Base-by-base conservation (phyloP, 2,329 filamentous ascomycete species). In the Cercospora janseana region DNA sequence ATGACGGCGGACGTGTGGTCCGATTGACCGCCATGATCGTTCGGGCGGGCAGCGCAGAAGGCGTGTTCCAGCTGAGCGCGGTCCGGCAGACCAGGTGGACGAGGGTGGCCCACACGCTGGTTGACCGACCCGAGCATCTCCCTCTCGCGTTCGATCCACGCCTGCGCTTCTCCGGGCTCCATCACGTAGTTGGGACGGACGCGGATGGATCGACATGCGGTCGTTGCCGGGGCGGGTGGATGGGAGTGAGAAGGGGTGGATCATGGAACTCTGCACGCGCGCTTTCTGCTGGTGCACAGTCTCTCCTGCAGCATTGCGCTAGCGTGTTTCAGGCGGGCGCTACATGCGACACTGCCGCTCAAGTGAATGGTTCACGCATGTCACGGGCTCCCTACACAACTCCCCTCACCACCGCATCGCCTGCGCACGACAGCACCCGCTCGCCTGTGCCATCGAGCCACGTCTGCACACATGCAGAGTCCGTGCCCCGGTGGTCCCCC, bases 1-100 rank as follows among this genome's bases (percentile, higher is more conserved):
- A 53, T 46, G 28, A 46, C 32, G 2, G 45, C 10, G 13, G 44
- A 18, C 23, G 23, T 5, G 23, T n/a, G 34, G 7, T 29, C 8
- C 3, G 10, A 15, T 10, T 21, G 15, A 27, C 26, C 18, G 13
- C 13, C 16, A 4, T 44, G 27, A 3, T 32, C 16, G 15, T 44
- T 28, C 5, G 15, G 10, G 5, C 6, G 8, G n/a, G 15, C 18
- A 16, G 28, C 27, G 8, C 24, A 18, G 41, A 44, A 32, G 13
- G 41, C 15, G 21, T 31, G 8, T 16, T n/a, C 3, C 4, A 44
- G 41, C 15, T 23, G 18, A 3, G 27, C 12, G 18, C 41, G 41
- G 15, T 18, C 32, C 10, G 24, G 41, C 15, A 44, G 18, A 20
- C 16, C 18, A 3, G 15, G 21, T 31, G 41, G 41, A 31, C 41